A percentile compares a stretch with the other conserved stretches of the same genome.
phyloP scores from a whole-genome alignment of 805 yeast genomes.

The Cyberlindnera americana region DNA sequence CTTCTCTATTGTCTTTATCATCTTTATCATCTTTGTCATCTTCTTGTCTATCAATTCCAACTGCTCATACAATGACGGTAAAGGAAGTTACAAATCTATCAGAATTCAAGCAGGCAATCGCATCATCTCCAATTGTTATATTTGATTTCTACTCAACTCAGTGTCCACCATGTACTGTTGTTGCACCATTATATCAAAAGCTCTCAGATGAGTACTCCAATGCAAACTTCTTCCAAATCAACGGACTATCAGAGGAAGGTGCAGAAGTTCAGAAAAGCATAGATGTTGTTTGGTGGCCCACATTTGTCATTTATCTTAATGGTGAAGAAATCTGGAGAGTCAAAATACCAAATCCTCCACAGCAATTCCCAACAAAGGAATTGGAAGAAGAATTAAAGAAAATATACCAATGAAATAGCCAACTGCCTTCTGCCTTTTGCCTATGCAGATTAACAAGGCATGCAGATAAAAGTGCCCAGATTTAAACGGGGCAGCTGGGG shows the following conservation, averaged over 20 bases:
- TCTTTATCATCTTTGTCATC: too few relatives aligned
- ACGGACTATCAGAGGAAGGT: constrained; percentile 22
- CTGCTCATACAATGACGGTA: not conserved
- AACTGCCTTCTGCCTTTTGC: too few relatives aligned
- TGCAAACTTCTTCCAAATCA: constrained; percentile 24
- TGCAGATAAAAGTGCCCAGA: too few relatives aligned
- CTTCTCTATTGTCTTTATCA: too few relatives aligned
- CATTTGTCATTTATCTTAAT: constrained; percentile 22
- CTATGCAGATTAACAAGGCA: too few relatives aligned
- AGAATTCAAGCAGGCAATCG: constrained; percentile 13
- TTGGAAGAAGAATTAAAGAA: constrained; percentile 21
- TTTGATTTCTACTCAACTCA: constrained; percentile 26
- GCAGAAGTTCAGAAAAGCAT: constrained; percentile 20
- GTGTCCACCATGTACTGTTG: constrained; percentile 27
- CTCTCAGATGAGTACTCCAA: constrained; percentile 20
- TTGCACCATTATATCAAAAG: constrained; percentile 23
- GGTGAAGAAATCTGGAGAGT: constrained; percentile 26
- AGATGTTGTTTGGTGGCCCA: constrained; percentile 30
- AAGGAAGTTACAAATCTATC: constrained; percentile 16
- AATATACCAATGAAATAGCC: too few relatives aligned
- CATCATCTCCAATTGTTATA: constrained; percentile 15
- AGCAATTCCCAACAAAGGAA: constrained; percentile 22
- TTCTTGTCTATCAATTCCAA: not conserved
- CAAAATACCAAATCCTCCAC: constrained; percentile 28
- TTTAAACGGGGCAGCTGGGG: too few relatives aligned